Percentiles rank a stretch among this genome's conserved stretches.
Evolutionary conservation across 169 alveolate species (phyloP).

Genomic region (Perkinsus olseni): DNA sequence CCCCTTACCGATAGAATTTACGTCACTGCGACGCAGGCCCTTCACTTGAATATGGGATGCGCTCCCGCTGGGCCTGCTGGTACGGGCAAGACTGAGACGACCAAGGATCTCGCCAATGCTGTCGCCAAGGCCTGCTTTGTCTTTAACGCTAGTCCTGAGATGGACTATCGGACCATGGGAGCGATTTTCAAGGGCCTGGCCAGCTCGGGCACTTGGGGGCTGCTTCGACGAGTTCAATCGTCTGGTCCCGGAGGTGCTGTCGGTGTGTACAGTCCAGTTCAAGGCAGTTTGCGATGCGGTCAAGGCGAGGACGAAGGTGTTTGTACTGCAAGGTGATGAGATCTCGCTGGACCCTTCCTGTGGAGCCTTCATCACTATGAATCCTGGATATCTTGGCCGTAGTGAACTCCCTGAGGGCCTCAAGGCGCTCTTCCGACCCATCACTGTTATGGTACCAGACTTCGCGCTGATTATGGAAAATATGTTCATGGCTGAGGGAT

Average conservation of each 20-base stretch:
- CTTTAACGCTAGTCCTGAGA: slow-evolving; percentile 87
- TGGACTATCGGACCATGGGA: slow-evolving; percentile 92
- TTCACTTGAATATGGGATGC: slow-evolving; percentile 92
- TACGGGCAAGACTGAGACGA: slow-evolving; percentile 93
- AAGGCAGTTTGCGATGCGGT: slow-evolving; percentile 87
- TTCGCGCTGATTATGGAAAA: slow-evolving; percentile 88
- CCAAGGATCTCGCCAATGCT: slow-evolving; percentile 82
- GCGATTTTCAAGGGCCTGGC: slow-evolving; percentile 92
- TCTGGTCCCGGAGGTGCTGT: slow-evolving; percentile 88
- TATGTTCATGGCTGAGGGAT: slow-evolving; percentile 95
- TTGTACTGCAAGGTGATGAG: slow-evolving; percentile 81
- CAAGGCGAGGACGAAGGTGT: slow-evolving; percentile 66
- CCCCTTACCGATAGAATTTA: slow-evolving; percentile 93
- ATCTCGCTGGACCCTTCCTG: slow-evolving; percentile 81
- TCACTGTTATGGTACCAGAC: slow-evolving; percentile 92
- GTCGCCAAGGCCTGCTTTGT: slow-evolving; percentile 91
- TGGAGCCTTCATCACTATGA: slow-evolving; percentile 92
- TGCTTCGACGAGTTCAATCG: slow-evolving; percentile 95
- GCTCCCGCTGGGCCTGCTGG: slow-evolving; percentile 99
- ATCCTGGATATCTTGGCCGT: slow-evolving; percentile 90
- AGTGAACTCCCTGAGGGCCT: slow-evolving; percentile 91
- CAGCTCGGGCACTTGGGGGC: slow-evolving; percentile 94
- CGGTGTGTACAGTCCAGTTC: slow-evolving; percentile 91
- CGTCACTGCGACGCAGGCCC: slow-evolving; percentile 94
- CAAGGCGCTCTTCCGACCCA: slow-evolving; percentile 87